A percentile compares a stretch with the other conserved stretches of the same genome.
Conservation (phyloP, 2,329 filamentous ascomycete species). For the Diplodia corticola region DNA sequence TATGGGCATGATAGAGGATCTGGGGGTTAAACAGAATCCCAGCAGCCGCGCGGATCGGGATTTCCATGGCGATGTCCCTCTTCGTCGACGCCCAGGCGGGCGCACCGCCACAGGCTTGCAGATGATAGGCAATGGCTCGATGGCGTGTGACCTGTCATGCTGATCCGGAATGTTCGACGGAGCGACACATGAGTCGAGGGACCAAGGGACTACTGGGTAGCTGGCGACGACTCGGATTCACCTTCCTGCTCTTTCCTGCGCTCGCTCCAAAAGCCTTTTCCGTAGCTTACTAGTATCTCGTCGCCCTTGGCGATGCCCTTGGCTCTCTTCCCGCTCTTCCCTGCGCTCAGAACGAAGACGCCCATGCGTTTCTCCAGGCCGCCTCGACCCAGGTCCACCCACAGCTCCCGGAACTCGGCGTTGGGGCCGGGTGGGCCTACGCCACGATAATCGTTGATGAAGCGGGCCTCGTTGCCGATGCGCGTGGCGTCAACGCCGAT, state of each 20-base stretch:
- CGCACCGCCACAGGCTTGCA: too few relatives aligned
- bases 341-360: constrained; percentile 52
- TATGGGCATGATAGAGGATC: neutral
- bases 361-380: constrained; percentile 50
- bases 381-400: constrained; percentile 36
- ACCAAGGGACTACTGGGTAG: neutral
- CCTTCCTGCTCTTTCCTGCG: constrained; percentile 30
- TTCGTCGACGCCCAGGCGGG: too few relatives aligned
- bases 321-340: constrained; percentile 50
- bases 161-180: neutral
- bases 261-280: constrained; percentile 53
- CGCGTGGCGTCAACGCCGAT: constrained; percentile 51
- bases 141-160: neutral
- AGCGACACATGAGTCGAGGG: neutral
- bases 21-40: neutral
- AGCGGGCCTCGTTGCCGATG: constrained; percentile 54
- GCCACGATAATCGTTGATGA: constrained; percentile 57
- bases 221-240: neutral
- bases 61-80: neutral
- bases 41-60: neutral
- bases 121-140: too few relatives aligned
- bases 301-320: constrained; percentile 50
- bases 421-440: constrained; percentile 41
- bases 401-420: constrained; percentile 47
- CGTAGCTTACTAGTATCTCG: constrained; percentile 57